Percentiles rank a stretch among this genome's conserved stretches.
These are phyloP conservation scores for Microstegium vimineum DNA, from an alignment of 176 grass and related monocot genomes.

Conservation along the genomic window DNA sequence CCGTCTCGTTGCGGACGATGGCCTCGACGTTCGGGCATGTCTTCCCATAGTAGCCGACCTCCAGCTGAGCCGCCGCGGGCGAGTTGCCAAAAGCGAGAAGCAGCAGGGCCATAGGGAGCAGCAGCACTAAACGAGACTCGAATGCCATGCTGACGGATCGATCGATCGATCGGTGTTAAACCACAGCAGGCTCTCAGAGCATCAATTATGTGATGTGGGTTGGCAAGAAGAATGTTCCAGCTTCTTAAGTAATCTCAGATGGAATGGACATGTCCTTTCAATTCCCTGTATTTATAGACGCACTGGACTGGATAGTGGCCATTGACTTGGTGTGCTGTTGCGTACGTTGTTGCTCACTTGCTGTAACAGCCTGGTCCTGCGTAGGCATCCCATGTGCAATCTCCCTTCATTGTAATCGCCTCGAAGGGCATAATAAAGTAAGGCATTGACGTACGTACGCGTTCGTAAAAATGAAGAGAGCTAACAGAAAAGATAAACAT, in stretches of 20 bases:
- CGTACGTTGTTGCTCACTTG: neutral
- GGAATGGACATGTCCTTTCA: neutral
- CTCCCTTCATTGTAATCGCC: neutral
- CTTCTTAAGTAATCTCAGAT: neutral
- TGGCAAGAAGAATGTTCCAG: neutral
- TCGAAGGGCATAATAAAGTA: neutral
- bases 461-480: neutral
- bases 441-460: neutral
- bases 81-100: neutral
- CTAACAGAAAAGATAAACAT: neutral
- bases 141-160: conserved; percentile 19
- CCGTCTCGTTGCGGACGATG: conserved; percentile 57
- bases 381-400: conserved; percentile 19
- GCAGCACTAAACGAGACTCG: neutral
- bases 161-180: neutral
- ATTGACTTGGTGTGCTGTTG: neutral
- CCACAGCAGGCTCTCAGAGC: neutral
- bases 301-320: neutral
- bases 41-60: conserved; percentile 50
- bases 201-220: neutral
- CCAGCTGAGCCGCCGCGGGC: conserved; percentile 27
- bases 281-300: conserved; percentile 6
- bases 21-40: conserved; percentile 56
- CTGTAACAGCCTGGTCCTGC: conserved; percentile 15
- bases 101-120: neutral